These are phyloP conservation scores for Strobilomyces dryophilus DNA, from an alignment of 768 basidiomycete species.

Conservation along the genomic window DNA sequence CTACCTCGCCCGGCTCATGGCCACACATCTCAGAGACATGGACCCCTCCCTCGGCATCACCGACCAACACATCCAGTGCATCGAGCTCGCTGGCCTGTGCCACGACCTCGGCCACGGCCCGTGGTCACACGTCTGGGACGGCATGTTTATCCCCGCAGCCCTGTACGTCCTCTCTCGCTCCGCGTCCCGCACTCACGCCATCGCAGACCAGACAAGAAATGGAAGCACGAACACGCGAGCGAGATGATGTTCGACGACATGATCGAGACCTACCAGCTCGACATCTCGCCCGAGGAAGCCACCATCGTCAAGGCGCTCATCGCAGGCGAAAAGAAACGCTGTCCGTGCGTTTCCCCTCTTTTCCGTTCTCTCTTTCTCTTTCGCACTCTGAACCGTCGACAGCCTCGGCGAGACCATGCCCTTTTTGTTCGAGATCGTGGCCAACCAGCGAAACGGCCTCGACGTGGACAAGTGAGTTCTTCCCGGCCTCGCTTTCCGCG, in stretches of 20 bases:
- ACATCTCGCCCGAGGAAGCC: conserved; percentile 45
- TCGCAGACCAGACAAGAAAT: conserved; percentile 42
- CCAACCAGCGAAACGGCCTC: conserved; percentile 75
- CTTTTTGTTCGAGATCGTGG: conserved; percentile 82
- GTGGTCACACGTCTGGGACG: conserved; percentile 84
- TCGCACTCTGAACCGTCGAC: not conserved
- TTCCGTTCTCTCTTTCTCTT: not conserved
- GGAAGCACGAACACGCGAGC: conserved; percentile 78
- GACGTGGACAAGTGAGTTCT: conserved; percentile 75
- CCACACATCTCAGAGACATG: conserved; percentile 46
- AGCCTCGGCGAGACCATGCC: conserved; percentile 48
- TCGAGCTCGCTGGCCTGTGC: conserved; percentile 76
- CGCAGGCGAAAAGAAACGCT: conserved; percentile 50
- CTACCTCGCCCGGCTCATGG: conserved; percentile 64
- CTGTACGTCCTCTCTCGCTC: conserved; percentile 41
- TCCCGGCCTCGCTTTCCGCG: too few relatives aligned
- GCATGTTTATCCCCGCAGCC: conserved; percentile 61
- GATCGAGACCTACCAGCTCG: conserved; percentile 50
- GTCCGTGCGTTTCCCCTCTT: conserved; percentile 41
- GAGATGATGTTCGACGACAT: conserved; percentile 80
- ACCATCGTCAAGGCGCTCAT: conserved; percentile 76
- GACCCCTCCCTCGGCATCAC: conserved; percentile 67
- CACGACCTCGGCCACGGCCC: conserved; percentile 87
- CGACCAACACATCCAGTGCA: conserved; percentile 68
- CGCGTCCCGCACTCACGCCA: not conserved